Evolutionary conservation across 2,329 filamentous ascomycete species (phyloP).

Genomic region (Phoma herbarum): DNA sequence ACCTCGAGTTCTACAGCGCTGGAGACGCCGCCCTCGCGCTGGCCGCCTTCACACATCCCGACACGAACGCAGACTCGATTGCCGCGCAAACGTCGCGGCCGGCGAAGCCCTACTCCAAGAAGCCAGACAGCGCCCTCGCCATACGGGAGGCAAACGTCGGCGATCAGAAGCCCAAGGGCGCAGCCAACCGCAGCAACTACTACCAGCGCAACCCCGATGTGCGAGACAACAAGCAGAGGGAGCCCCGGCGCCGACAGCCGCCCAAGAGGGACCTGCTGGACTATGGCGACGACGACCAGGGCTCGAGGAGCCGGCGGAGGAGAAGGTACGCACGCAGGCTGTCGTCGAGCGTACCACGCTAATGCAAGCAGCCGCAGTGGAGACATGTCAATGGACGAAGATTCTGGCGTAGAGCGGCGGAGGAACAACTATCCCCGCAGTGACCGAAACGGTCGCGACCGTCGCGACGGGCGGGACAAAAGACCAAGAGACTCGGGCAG

Average conservation of each 20-base stretch:
- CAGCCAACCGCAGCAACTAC: conserved; percentile 83
- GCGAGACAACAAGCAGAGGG: conserved; percentile 62
- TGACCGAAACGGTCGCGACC: conserved; percentile 12
- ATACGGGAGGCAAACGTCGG: conserved; percentile 76
- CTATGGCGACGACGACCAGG: conserved; percentile 41
- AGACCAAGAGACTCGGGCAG: conserved; percentile 21
- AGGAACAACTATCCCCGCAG: conserved; percentile 28
- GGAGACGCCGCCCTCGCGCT: conserved; percentile 65
- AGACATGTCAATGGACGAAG: conserved; percentile 84
- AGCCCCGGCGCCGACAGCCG: conserved; percentile 62
- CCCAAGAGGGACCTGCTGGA: conserved; percentile 40
- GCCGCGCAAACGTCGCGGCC: conserved; percentile 68
- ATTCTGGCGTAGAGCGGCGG: conserved; percentile 53
- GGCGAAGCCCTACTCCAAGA: conserved; percentile 72
- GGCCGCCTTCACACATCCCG: conserved; percentile 60
- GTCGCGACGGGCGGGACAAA: conserved; percentile 32
- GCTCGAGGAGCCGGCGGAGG: conserved; percentile 32
- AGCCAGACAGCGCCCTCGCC: conserved; percentile 73
- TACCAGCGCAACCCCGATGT: conserved; percentile 91
- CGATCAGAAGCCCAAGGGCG: conserved; percentile 82
- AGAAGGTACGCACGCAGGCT: conserved; percentile 28
- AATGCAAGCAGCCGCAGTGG: conserved; percentile 57
- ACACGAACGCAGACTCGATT: conserved; percentile 54
- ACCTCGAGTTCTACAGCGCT: conserved; percentile 75
- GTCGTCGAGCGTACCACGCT: conserved; percentile 25